Percentiles rank a stretch among this genome's conserved stretches.
These are phyloP conservation scores for Lentinula sp. DNA, from an alignment of 768 basidiomycete species.

Conservation along the genomic window DNA sequence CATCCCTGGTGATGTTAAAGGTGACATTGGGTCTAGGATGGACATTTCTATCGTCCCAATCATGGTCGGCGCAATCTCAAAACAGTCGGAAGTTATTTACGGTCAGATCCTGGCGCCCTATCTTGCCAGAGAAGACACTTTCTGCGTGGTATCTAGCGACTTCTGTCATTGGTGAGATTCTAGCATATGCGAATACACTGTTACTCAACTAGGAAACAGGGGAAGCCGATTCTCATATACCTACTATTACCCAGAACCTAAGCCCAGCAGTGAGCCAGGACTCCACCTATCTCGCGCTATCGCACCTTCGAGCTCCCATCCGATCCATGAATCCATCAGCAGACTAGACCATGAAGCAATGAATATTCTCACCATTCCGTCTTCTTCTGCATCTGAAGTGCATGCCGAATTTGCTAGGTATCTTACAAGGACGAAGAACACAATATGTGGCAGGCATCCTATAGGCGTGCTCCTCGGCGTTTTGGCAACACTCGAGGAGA, in stretches of 20 bases:
- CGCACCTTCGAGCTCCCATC: slow-evolving; percentile 38
- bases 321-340: slow-evolving; percentile 80
- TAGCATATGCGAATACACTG: not conserved
- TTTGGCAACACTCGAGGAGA: slow-evolving; percentile 49
- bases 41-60: slow-evolving; percentile 86
- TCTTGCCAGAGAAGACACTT: slow-evolving; percentile 68
- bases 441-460: slow-evolving; percentile 95
- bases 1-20: not conserved
- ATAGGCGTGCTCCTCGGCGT: slow-evolving; percentile 90
- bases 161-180: slow-evolving; percentile 90
- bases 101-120: slow-evolving; percentile 78
- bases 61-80: slow-evolving; percentile 74
- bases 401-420: slow-evolving; percentile 65
- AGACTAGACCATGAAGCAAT: slow-evolving; percentile 86
- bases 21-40: slow-evolving; percentile 30
- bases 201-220: slow-evolving; percentile 35
- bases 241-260: slow-evolving; percentile 70
- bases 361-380: slow-evolving; percentile 56
- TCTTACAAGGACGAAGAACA: slow-evolving; percentile 76
- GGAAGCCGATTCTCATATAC: slow-evolving; percentile 85
- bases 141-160: slow-evolving; percentile 91
- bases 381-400: slow-evolving; percentile 35
- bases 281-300: slow-evolving; percentile 43
- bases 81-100: slow-evolving; percentile 51
- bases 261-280: slow-evolving; percentile 38